Conservation (phyloP, 176 grass and related monocot genomes). For the Themeda triandra region DNA sequence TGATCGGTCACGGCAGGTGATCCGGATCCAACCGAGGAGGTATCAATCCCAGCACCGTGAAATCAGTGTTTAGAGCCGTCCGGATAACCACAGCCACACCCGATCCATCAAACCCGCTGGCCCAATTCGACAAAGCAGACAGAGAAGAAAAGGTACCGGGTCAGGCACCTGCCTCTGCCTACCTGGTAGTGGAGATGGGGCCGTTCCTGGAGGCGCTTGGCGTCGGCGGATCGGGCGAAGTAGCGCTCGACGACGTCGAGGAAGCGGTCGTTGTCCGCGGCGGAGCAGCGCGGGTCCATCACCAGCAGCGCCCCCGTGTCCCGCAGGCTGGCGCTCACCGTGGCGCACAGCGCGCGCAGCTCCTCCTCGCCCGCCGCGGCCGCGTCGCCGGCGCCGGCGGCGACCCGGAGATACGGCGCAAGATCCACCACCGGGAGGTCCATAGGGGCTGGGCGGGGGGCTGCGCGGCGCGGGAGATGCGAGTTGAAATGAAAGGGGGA, state of each 20-base stretch:
- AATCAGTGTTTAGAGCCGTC: neutral
- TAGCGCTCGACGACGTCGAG: constrained; percentile 95
- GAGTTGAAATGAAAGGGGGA: constrained; percentile 22
- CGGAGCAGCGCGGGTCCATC: constrained; percentile 91
- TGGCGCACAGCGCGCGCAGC: constrained; percentile 64
- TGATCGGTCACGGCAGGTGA: neutral
- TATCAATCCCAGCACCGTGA: neutral
- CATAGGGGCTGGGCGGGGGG: constrained; percentile 35
- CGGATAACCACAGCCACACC: neutral
- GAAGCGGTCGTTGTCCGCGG: constrained; percentile 84
- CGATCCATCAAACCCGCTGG: neutral
- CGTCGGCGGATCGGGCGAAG: constrained; percentile 75
- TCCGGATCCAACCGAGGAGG: neutral
- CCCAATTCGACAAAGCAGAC: neutral
- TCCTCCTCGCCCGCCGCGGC: constrained; percentile 19
- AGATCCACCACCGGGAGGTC: constrained; percentile 93
- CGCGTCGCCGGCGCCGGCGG: neutral
- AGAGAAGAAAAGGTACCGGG: neutral
- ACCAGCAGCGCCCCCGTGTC: constrained; percentile 90
- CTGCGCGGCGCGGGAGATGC: constrained; percentile 45
- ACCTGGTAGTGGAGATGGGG: constrained; percentile 98
- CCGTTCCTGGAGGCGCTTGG: constrained; percentile 82
- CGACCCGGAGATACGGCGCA: constrained; percentile 56
- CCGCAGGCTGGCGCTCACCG: constrained; percentile 75
- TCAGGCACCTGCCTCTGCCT: neutral